These are phyloP conservation scores for Erodium texanum DNA, from an alignment of 441 rosid genomes.

Conservation along the genomic window DNA sequence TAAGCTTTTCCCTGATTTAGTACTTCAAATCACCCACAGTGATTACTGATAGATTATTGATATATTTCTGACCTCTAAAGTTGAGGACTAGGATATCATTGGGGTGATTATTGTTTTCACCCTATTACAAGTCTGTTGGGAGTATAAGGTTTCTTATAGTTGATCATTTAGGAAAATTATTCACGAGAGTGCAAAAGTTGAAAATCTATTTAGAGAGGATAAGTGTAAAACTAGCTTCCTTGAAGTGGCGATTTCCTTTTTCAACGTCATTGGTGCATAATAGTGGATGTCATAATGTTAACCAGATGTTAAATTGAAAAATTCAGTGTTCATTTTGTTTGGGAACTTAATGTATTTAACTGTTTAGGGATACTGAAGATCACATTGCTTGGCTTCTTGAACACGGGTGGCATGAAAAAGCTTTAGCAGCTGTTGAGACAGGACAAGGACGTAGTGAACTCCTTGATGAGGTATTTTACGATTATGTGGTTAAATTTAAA, in stretches of 20 bases:
- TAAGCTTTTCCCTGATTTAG: not conserved
- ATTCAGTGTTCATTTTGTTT: constrained; percentile 1
- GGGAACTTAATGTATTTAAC: constrained; percentile 12
- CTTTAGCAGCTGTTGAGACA: constrained; percentile 96
- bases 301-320: not conserved
- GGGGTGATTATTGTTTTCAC: not conserved
- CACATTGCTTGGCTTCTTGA: constrained; percentile 98
- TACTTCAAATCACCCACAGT: not conserved
- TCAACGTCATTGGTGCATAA: not conserved
- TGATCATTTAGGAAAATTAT: not conserved
- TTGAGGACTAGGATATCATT: not conserved
- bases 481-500: not conserved
- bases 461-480: constrained; percentile 71
- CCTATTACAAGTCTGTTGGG: not conserved
- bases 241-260: not conserved
- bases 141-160: not conserved
- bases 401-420: constrained; percentile 97
- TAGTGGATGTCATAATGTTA: not conserved
- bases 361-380: constrained; percentile 89
- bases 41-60: not conserved
- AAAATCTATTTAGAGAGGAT: constrained; percentile 1
- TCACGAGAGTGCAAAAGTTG: not conserved
- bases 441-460: constrained; percentile 91
- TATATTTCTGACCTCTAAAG: not conserved
- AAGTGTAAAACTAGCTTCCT: constrained; percentile 2